phyloP scores from a whole-genome alignment of 2,329 filamentous ascomycete species.

The Aspergillus caelatus region DNA sequence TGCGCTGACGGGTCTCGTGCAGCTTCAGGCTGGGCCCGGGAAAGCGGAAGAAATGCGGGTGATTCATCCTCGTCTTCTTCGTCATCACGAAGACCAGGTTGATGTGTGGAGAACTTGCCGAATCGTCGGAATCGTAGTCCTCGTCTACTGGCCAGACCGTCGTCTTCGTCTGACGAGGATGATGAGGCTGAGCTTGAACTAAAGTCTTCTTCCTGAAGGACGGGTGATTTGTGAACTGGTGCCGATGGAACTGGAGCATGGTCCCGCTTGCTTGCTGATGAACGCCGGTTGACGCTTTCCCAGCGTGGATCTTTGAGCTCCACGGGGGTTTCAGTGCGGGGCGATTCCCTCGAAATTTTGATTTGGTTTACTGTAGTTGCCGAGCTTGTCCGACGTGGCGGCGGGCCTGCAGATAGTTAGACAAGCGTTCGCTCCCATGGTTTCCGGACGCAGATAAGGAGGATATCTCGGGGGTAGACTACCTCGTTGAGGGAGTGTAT shows the following conservation, averaged over 20 bases:
- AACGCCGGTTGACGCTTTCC: constrained; percentile 26
- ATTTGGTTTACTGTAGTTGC: constrained; percentile 34
- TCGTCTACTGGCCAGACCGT: constrained; percentile 23
- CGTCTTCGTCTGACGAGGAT: constrained; percentile 36
- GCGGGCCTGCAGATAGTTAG: constrained; percentile 10
- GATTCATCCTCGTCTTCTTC: constrained; percentile 50
- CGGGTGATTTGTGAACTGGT: constrained; percentile 32
- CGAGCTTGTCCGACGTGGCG: constrained; percentile 33
- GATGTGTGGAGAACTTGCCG: constrained; percentile 43
- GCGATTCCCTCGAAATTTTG: constrained; percentile 25
- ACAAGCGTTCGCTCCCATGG: too few species aligned
- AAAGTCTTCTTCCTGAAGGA: constrained; percentile 37
- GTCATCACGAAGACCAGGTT: constrained; percentile 35
- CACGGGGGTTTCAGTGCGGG: constrained; percentile 28
- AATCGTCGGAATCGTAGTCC: constrained; percentile 40
- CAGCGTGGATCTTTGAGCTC: constrained; percentile 29
- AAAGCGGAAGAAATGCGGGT: constrained; percentile 50
- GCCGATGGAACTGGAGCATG: constrained; percentile 18
- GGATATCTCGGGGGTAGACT: constrained; percentile 8
- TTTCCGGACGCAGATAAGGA: neutral
- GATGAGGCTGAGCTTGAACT: constrained; percentile 35
- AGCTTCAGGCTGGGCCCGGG: constrained; percentile 14
- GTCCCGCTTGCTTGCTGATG: constrained; percentile 29
- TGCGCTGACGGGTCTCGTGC: constrained; percentile 28
- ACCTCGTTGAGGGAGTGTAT: constrained; percentile 32